These are phyloP conservation scores for Sphagnum fallax DNA, from an alignment of 228 moss, liverwort and hornwort genomes.

Conservation along the genomic window DNA sequence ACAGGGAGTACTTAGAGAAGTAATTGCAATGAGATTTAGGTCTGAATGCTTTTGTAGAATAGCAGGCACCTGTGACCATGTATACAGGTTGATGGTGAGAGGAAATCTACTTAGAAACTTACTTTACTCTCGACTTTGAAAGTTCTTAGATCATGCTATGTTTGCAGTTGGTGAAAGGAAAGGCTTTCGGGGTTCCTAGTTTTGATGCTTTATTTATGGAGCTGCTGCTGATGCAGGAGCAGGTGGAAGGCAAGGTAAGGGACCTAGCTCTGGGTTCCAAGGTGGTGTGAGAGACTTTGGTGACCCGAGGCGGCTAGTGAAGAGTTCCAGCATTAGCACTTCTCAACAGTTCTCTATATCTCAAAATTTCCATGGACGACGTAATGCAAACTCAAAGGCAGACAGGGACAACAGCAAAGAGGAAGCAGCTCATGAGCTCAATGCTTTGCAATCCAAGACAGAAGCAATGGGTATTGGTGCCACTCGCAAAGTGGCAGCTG, in stretches of 20 bases:
- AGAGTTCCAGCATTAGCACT: slow-evolving; percentile 70
- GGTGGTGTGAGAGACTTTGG: slow-evolving; percentile 48
- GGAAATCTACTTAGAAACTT: too few relatives aligned
- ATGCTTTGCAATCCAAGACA: slow-evolving; percentile 98
- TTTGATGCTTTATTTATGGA: not conserved
- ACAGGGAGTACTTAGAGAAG: too few relatives aligned
- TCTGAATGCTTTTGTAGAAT: too few relatives aligned
- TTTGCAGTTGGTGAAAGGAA: too few relatives aligned
- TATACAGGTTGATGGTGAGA: too few relatives aligned
- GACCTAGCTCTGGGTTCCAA: slow-evolving; percentile 50
- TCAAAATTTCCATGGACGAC: slow-evolving; percentile 77
- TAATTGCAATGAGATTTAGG: too few relatives aligned
- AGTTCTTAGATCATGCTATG: too few relatives aligned
- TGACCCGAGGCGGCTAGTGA: slow-evolving; percentile 75
- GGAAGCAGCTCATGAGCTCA: slow-evolving; percentile 76
- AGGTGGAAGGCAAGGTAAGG: slow-evolving; percentile 68
- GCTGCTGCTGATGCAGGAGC: slow-evolving; percentile 31
- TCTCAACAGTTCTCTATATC: slow-evolving; percentile 68
- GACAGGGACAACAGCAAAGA: slow-evolving; percentile 61
- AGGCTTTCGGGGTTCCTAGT: too few relatives aligned
- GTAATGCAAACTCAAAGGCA: slow-evolving; percentile 63
- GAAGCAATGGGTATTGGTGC: slow-evolving; percentile 95
- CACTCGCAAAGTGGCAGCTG: slow-evolving; percentile 73
- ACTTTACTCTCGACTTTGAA: too few relatives aligned
- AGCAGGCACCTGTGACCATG: too few relatives aligned